Evolutionary conservation across 805 yeast species (phyloP).

Genomic region (Geotrichum ghanense): DNA sequence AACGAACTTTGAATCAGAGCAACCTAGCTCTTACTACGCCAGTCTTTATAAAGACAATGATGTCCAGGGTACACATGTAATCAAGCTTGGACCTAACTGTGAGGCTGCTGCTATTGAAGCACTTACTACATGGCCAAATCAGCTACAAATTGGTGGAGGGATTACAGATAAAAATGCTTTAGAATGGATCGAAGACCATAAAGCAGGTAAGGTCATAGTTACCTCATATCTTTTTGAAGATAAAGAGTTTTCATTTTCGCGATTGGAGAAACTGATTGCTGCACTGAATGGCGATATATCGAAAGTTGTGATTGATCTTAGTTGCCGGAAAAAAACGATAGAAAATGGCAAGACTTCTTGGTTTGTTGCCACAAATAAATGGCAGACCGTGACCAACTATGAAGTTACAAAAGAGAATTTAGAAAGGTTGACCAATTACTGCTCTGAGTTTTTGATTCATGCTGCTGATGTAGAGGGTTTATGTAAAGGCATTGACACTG

Average conservation of each 20-base stretch:
- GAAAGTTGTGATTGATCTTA: slow-evolving; percentile 73
- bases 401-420: slow-evolving; percentile 46
- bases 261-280: slow-evolving; percentile 39
- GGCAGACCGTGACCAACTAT: slow-evolving; percentile 81
- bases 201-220: slow-evolving; percentile 82
- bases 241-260: slow-evolving; percentile 38
- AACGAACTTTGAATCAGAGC: slow-evolving; percentile 70
- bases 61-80: slow-evolving; percentile 79
- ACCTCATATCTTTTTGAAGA: slow-evolving; percentile 84
- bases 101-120: slow-evolving; percentile 78
- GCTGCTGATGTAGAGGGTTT: slow-evolving; percentile 99
- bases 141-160: slow-evolving; percentile 89
- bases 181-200: slow-evolving; percentile 54
- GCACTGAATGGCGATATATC: slow-evolving; percentile 45
- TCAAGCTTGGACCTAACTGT: slow-evolving; percentile 77
- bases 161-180: slow-evolving; percentile 63
- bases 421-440: slow-evolving; percentile 42
- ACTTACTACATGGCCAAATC: slow-evolving; percentile 55
- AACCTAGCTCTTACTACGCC: slow-evolving; percentile 69
- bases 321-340: slow-evolving; percentile 52
- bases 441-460: slow-evolving; percentile 83
- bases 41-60: slow-evolving; percentile 46
- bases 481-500: slow-evolving; percentile 83
- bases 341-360: slow-evolving; percentile 34
- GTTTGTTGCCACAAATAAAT: slow-evolving; percentile 96